phyloP scores from a whole-genome alignment of 1,139 yeast species.

The Taphrina confusa region DNA sequence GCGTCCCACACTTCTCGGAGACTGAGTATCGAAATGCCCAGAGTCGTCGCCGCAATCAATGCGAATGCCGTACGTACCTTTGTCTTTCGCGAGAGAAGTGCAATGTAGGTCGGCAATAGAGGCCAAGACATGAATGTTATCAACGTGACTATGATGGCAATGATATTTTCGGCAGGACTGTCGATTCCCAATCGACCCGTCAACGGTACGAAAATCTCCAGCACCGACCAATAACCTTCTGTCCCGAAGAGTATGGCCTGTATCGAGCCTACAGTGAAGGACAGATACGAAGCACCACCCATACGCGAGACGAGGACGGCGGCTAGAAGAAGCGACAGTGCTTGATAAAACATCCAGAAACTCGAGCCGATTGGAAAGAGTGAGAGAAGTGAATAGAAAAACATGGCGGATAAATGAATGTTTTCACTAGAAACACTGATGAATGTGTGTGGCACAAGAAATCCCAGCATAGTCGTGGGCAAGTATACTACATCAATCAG shows the following conservation, averaged over 20 bases:
- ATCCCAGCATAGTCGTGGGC: conserved; percentile 20
- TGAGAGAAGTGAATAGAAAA: conserved; percentile 11
- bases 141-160: conserved; percentile 27
- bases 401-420: conserved; percentile 12
- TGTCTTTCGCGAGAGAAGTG: conserved; percentile 8
- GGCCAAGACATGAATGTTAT: conserved; percentile 26
- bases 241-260: conserved; percentile 30
- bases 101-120: conserved; percentile 30
- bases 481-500: conserved; percentile 9
- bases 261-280: conserved; percentile 26
- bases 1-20: conserved; percentile 30
- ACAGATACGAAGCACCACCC: conserved; percentile 3
- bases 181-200: conserved; percentile 36
- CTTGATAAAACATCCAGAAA: conserved; percentile 29
- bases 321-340: conserved; percentile 9
- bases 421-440: neutral
- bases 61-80: conserved; percentile 5
- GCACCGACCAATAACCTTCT: conserved; percentile 26
- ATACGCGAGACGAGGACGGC: conserved; percentile 8
- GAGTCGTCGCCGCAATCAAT: neutral
- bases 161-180: conserved; percentile 34
- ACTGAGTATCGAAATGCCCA: conserved; percentile 16
- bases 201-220: conserved; percentile 36
- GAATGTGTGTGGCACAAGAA: conserved; percentile 1
- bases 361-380: conserved; percentile 20